phyloP scores from a whole-genome alignment of 1,139 yeast species.

The Lodderomyces orthopsilosis region DNA sequence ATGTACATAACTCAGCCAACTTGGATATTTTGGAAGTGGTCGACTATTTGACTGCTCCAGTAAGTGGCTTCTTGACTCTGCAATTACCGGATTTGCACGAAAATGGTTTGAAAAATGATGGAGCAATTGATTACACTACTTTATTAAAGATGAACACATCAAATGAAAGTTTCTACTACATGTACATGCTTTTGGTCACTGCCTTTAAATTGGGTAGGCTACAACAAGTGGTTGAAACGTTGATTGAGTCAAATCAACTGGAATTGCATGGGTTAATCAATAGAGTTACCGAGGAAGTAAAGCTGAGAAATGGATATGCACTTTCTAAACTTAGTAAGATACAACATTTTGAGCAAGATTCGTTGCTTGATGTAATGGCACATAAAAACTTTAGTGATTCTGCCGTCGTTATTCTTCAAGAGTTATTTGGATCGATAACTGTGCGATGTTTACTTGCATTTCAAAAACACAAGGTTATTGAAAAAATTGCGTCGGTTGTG shows the following conservation, averaged over 20 bases:
- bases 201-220: conserved; percentile 63
- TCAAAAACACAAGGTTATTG: conserved; percentile 68
- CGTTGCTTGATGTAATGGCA: conserved; percentile 23
- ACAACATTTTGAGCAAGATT: conserved; percentile 26
- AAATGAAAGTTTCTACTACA: conserved; percentile 54
- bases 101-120: conserved; percentile 19
- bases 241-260: conserved; percentile 44
- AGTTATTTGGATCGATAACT: conserved; percentile 68
- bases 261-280: conserved; percentile 52
- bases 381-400: conserved; percentile 42
- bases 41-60: conserved; percentile 43
- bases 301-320: conserved; percentile 38
- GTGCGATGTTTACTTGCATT: conserved; percentile 60
- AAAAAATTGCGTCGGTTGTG: conserved; percentile 46
- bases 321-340: conserved; percentile 33
- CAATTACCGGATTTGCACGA: conserved; percentile 36
- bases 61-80: conserved; percentile 29
- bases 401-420: conserved; percentile 59
- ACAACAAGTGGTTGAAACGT: conserved; percentile 55
- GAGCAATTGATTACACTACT: conserved; percentile 28
- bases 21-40: conserved; percentile 56
- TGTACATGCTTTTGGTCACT: conserved; percentile 55
- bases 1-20: conserved; percentile 54
- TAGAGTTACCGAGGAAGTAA: conserved; percentile 63
- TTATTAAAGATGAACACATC: conserved; percentile 28